Evolutionary conservation across 768 basidiomycete genomes (phyloP).

Genomic region (Mycena amicta): DNA sequence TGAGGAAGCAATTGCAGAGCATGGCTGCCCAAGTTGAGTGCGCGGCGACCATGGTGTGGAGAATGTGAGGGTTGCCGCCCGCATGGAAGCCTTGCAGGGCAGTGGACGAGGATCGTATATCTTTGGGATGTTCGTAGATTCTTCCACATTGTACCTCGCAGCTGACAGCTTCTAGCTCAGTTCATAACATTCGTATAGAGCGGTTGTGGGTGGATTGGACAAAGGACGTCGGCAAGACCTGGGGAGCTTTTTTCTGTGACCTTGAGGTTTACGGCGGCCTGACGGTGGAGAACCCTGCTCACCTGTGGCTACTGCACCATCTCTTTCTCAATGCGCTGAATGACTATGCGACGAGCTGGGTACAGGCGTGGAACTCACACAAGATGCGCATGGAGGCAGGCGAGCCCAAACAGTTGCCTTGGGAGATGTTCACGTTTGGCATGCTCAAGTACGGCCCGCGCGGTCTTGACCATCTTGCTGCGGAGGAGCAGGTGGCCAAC

Average conservation of each 20-base stretch:
- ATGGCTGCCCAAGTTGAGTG: slow-evolving; percentile 25
- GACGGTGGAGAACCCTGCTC: slow-evolving; percentile 14
- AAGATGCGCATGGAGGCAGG: slow-evolving; percentile 9
- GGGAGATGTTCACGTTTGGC: slow-evolving; percentile 25
- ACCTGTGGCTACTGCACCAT: slow-evolving; percentile 35
- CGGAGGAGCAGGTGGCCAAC: not conserved
- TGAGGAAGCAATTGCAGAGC: not conserved
- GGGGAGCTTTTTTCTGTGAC: slow-evolving; percentile 33
- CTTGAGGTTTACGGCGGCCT: slow-evolving; percentile 32
- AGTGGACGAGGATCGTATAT: slow-evolving; percentile 21
- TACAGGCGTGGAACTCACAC: slow-evolving; percentile 33
- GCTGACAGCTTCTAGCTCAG: slow-evolving; percentile 28
- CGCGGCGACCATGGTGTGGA: slow-evolving; percentile 1
- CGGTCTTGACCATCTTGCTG: slow-evolving; percentile 8
- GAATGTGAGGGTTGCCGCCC: not conserved
- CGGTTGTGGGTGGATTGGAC: slow-evolving; percentile 43
- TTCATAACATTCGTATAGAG: slow-evolving; percentile 46
- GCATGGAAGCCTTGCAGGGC: not conserved
- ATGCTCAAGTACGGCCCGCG: slow-evolving; percentile 19
- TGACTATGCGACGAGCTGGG: slow-evolving; percentile 29
- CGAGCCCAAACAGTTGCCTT: slow-evolving; percentile 13
- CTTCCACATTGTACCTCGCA: not conserved
- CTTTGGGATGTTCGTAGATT: slow-evolving; percentile 13
- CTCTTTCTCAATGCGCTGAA: slow-evolving; percentile 31
- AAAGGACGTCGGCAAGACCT: slow-evolving; percentile 30